Percentiles rank a stretch among this genome's conserved stretches.
Conservation (phyloP, 129 eudicot genomes). For the Saussurea involucrata region DNA sequence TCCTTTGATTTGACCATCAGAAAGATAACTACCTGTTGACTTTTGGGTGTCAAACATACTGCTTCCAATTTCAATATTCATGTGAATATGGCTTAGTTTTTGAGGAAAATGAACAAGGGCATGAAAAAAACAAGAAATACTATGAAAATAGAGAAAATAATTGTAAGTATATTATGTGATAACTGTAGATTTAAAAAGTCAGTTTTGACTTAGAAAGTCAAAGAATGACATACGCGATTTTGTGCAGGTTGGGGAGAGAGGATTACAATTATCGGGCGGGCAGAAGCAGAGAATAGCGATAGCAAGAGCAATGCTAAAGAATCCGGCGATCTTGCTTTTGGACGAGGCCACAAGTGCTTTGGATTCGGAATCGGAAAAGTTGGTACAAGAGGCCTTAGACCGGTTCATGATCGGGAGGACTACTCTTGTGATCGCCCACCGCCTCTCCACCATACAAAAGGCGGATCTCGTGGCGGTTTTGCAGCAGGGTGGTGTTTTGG, state of each 20-base stretch:
- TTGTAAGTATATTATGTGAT: background rate
- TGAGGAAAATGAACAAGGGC: background rate
- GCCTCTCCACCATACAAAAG: conserved; percentile 93
- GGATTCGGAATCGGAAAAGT: conserved; percentile 92
- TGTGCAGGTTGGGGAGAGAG: conserved; percentile 93
- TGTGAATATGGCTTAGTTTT: background rate
- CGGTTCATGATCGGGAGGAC: conserved; percentile 97
- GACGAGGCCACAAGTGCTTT: conserved; percentile 99
- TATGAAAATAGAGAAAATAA: background rate
- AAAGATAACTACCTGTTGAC: conserved; percentile 12
- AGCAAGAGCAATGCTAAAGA: conserved; percentile 95
- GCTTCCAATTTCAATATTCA: background rate
- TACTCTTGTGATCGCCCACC: conserved; percentile 93
- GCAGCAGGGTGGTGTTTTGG: conserved; percentile 88
- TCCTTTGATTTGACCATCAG: conserved; percentile 19
- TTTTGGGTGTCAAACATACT: conserved; percentile 11
- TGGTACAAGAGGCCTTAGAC: conserved; percentile 95
- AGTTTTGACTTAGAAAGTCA: background rate
- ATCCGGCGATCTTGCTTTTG: conserved; percentile 83
- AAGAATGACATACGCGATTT: background rate
- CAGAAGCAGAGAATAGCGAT: conserved; percentile 97
- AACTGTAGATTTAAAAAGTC: background rate
- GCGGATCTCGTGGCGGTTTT: conserved; percentile 93
- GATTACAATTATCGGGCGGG: conserved; percentile 93
- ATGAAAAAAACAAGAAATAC: background rate